phyloP scores from a whole-genome alignment of 257 asterid genomes.

The Capsicum rhomboideum region DNA sequence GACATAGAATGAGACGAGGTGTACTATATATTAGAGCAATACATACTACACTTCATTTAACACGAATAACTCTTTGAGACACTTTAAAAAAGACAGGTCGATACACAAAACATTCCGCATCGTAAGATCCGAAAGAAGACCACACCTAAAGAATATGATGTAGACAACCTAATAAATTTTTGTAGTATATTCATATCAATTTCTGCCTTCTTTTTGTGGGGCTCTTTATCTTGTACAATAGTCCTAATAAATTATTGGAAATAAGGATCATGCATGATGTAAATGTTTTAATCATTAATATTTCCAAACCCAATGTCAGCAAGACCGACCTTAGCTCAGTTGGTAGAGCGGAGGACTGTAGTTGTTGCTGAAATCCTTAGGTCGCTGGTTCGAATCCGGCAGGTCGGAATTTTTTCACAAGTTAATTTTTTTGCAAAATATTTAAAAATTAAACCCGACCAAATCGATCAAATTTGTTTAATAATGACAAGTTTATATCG shows the following conservation, averaged over 20 bases:
- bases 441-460: not conserved
- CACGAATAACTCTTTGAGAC: not conserved
- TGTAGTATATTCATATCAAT: not conserved
- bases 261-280: not conserved
- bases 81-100: not conserved
- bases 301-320: rapidly evolving
- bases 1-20: not conserved
- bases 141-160: not conserved
- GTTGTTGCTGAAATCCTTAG: slow-evolving; percentile 17
- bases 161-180: not conserved
- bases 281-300: too few species aligned
- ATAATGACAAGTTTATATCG: too few species aligned
- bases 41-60: not conserved
- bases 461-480: too few species aligned
- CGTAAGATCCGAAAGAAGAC: not conserved
- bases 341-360: not conserved
- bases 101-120: not conserved
- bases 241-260: not conserved
- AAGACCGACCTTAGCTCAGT: not conserved
- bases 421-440: not conserved
- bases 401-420: slow-evolving; percentile 10
- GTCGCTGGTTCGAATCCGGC: slow-evolving; percentile 44
- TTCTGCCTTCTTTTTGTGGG: not conserved
- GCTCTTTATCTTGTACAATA: too few species aligned
- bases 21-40: not conserved